phyloP scores from a whole-genome alignment of 176 grass and related monocot species.

The Triticum aestivum region DNA sequence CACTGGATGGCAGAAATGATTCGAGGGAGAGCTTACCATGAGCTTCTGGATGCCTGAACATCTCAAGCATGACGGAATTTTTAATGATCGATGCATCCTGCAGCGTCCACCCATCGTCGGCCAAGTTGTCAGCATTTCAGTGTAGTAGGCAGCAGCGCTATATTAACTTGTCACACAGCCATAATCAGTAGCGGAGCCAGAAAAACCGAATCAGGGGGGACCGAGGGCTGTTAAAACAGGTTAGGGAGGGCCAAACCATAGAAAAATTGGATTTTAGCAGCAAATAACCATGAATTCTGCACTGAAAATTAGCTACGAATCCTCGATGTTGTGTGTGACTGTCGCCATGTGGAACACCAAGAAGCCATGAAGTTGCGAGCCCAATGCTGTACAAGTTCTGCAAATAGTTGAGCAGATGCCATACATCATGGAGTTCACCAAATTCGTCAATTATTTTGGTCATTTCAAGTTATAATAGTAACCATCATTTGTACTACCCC shows the following conservation, averaged over 20 bases:
- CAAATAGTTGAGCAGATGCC: background rate
- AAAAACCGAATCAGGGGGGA: too few relatives aligned
- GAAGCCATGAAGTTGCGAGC: slow-evolving; percentile 58
- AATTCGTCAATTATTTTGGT: background rate
- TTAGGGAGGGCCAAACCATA: too few relatives aligned
- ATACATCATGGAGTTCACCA: background rate
- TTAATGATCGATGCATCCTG: slow-evolving; percentile 46
- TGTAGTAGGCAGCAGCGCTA: slow-evolving; percentile 10
- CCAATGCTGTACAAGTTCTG: slow-evolving; percentile 7
- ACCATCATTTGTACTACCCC: background rate
- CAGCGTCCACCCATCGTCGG: slow-evolving; percentile 20
- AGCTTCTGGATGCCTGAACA: background rate
- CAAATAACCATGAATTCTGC: too few relatives aligned
- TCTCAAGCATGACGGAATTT: slow-evolving; percentile 15
- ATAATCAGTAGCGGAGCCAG: too few relatives aligned
- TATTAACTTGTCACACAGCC: background rate
- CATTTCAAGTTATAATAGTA: background rate
- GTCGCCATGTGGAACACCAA: background rate
- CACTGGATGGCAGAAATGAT: background rate
- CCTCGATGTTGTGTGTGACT: too few relatives aligned
- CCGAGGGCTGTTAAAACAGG: too few relatives aligned
- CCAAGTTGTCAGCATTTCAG: background rate
- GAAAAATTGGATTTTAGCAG: too few relatives aligned
- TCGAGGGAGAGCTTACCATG: slow-evolving; percentile 35
- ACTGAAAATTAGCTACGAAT: too few relatives aligned